Evolutionary conservation across 345 rosid genomes (phyloP).

Genomic region (Euphorbia lathyris): DNA sequence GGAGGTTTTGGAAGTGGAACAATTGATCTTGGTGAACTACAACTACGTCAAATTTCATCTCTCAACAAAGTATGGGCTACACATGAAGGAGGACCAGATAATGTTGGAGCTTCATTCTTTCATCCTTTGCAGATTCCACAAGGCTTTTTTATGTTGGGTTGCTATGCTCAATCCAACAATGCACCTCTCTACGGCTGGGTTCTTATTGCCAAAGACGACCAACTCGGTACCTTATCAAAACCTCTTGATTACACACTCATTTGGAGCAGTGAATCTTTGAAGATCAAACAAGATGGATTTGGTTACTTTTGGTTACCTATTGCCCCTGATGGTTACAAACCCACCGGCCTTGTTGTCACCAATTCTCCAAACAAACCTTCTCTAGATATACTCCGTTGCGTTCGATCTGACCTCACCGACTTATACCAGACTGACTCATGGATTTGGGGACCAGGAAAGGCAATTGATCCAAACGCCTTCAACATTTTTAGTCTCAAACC

Average conservation of each 20-base stretch:
- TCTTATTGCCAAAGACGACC: constrained; percentile 53
- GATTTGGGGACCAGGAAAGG: constrained; percentile 55
- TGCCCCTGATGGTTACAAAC: constrained; percentile 63
- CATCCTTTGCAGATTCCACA: constrained; percentile 48
- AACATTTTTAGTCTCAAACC: constrained; percentile 47
- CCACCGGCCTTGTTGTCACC: constrained; percentile 63
- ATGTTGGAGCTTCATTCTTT: constrained; percentile 65
- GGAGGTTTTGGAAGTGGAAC: constrained; percentile 51
- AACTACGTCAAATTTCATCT: constrained; percentile 52
- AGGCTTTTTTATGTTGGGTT: constrained; percentile 57
- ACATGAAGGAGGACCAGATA: constrained; percentile 62
- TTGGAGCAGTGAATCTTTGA: constrained; percentile 64
- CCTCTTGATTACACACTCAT: constrained; percentile 77
- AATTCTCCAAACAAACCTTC: constrained; percentile 61
- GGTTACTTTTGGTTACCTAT: constrained; percentile 75
- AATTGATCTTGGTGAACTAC: constrained; percentile 62
- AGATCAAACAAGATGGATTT: constrained; percentile 57
- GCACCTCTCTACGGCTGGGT: constrained; percentile 51
- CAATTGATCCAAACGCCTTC: constrained; percentile 25
- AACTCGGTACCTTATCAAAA: constrained; percentile 29
- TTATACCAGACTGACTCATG: constrained; percentile 41
- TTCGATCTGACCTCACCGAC: constrained; percentile 64
- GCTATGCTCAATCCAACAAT: constrained; percentile 66
- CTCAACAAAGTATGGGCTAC: constrained; percentile 57
- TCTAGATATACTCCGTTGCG: constrained; percentile 56